phyloP scores from a whole-genome alignment of 352 stramenopile genomes.

The Phytopythium sindhum region DNA sequence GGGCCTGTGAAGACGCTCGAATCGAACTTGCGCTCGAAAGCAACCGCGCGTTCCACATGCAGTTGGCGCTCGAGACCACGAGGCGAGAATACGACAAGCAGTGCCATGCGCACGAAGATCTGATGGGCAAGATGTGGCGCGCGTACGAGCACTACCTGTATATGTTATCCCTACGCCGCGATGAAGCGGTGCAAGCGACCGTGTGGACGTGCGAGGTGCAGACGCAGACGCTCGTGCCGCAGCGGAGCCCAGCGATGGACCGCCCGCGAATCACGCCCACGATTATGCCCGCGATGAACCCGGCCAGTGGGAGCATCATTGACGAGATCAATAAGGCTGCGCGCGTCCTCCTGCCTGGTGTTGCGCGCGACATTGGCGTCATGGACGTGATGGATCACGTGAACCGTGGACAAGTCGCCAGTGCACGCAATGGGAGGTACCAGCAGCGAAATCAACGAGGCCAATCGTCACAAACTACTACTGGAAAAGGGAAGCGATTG shows the following conservation, averaged over 20 bases:
- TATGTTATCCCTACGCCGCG: constrained; percentile 52
- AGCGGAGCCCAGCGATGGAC: constrained; percentile 66
- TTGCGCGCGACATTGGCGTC: constrained; percentile 31
- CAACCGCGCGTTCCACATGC: constrained; percentile 40
- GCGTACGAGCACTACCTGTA: constrained; percentile 59
- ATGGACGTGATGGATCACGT: constrained; percentile 2
- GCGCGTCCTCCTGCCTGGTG: constrained; percentile 40
- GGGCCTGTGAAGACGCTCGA: constrained; percentile 28
- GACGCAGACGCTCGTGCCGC: constrained; percentile 61
- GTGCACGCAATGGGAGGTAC: constrained; percentile 21
- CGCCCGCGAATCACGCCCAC: constrained; percentile 39
- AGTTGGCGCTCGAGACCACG: constrained; percentile 34
- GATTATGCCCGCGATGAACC: constrained; percentile 39
- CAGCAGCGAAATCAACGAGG: constrained; percentile 13
- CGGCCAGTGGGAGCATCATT: constrained; percentile 35
- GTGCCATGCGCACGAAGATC: constrained; percentile 43
- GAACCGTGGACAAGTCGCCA: constrained; percentile 9
- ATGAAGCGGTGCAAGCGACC: constrained; percentile 60
- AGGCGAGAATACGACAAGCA: constrained; percentile 52
- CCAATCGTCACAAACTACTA: neutral
- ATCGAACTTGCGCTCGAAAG: constrained; percentile 44
- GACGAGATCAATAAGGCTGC: constrained; percentile 60
- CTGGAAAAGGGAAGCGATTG: neutral
- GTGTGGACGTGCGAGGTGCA: constrained; percentile 28
- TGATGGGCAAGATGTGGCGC: constrained; percentile 49